These are phyloP conservation scores for Eucalyptus decipiens DNA, from an alignment of 345 rosid genomes.

Conservation along the genomic window DNA sequence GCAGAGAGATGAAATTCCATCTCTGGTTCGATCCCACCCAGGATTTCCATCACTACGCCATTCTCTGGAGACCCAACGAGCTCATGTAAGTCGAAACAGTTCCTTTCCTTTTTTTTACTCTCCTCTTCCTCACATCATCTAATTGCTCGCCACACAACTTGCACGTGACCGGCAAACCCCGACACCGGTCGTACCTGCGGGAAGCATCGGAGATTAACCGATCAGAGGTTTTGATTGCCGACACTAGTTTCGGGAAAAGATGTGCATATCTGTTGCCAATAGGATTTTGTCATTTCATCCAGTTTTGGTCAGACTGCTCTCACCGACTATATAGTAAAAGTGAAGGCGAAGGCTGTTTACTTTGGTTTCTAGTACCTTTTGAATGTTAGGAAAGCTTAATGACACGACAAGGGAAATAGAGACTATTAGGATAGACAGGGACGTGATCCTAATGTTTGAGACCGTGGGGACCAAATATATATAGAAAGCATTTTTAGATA, in stretches of 20 bases:
- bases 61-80: slow-evolving; percentile 85
- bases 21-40: slow-evolving; percentile 95
- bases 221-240: neutral
- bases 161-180: neutral
- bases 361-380: neutral
- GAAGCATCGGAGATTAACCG: neutral
- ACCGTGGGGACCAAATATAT: neutral
- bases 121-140: neutral
- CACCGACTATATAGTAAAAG: neutral
- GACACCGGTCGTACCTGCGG: neutral
- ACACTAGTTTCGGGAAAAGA: neutral
- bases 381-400: neutral
- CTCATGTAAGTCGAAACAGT: slow-evolving; percentile 53
- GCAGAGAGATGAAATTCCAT: slow-evolving; percentile 90
- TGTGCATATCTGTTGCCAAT: neutral
- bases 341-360: neutral
- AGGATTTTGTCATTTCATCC: neutral
- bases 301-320: neutral
- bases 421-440: neutral
- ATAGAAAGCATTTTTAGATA: neutral
- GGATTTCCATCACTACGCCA: slow-evolving; percentile 79
- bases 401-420: neutral
- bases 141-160: neutral
- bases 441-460: neutral
- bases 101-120: neutral